These are phyloP conservation scores for Pythium chondricola DNA, from an alignment of 352 stramenopile genomes.

Conservation along the genomic window DNA sequence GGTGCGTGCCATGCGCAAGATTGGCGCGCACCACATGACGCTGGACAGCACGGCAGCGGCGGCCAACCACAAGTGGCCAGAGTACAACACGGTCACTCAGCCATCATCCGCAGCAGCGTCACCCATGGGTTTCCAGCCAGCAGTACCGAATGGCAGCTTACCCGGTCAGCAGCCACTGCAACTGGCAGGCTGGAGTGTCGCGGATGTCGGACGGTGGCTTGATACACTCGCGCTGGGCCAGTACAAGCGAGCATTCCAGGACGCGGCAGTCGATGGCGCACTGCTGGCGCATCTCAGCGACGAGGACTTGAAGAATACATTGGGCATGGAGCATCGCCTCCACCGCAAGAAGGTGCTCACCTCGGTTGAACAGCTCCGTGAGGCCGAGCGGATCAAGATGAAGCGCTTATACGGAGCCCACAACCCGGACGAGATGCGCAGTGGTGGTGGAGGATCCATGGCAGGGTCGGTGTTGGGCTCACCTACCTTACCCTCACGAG, in stretches of 20 bases:
- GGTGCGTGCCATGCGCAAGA: constrained; percentile 94
- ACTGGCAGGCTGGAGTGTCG: constrained; percentile 78
- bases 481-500: neutral
- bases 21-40: constrained; percentile 88
- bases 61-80: constrained; percentile 54
- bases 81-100: constrained; percentile 24
- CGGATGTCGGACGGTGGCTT: constrained; percentile 86
- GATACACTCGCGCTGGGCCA: constrained; percentile 84
- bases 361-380: constrained; percentile 64
- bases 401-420: constrained; percentile 30
- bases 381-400: constrained; percentile 42
- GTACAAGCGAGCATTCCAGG: constrained; percentile 87
- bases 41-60: constrained; percentile 73
- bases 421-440: constrained; percentile 8
- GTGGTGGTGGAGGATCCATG: neutral
- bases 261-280: constrained; percentile 85
- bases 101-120: neutral
- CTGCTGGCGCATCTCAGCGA: constrained; percentile 87
- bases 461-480: neutral
- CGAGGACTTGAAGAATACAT: constrained; percentile 91
- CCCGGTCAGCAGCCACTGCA: constrained; percentile 60
- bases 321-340: constrained; percentile 92
- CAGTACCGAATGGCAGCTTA: constrained; percentile 43
- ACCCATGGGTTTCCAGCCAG: constrained; percentile 33
- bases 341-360: constrained; percentile 97